Base-by-base conservation (phyloP, 1,284 basidiomycete genomes). In the Heliocybe sulcata region DNA sequence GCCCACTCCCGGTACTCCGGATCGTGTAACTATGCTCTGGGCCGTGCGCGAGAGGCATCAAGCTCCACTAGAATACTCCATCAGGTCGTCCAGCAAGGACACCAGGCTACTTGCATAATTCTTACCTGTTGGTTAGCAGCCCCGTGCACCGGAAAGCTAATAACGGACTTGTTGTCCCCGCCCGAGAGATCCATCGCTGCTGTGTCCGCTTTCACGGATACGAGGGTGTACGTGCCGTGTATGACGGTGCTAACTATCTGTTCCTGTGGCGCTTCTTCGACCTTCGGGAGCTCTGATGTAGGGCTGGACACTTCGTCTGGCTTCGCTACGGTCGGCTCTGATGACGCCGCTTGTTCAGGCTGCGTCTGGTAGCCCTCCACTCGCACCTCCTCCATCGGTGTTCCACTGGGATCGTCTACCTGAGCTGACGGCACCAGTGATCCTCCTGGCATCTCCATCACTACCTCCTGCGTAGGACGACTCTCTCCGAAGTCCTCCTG, bases 91-190 rank as follows among this genome's bases (percentile, higher is more conserved):
- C 12, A 11, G 8, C 8, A n/a, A 22, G 9, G 22, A 14, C 6
- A 25, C 8, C 22, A n/a, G 20, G 27, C 9, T 9, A 25, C 11
- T 20, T 47, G 45, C 9, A 47, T 20, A 29, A 20, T 25, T 8
- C 67, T 19, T 57, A 80, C 81, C 67, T 71, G 66, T 60, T 84
- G 82, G 59, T 82, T 83, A 3, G 65, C 61, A 1, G 73, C 73
- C 1, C 66, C 66, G 57, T 80, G 72, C 45, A 60, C 61, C 1
- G 67, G 63, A 56, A 66, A 82, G 2, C 83, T 82, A 45, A 77
- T 78, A 57, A 84, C 67, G 47, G 75, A 71, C 31, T 52, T 63
- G 51, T 77, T 68, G 61, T 84, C 79, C 2, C 52, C 66, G 0
- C 75, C 80, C 19, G 79, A 81, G 45, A 83, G 71, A 60, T 84